Percentiles rank a stretch among this genome's conserved stretches.
phyloP scores from a whole-genome alignment of 1,284 basidiomycete genomes.

The Ganoderma meredithae region DNA sequence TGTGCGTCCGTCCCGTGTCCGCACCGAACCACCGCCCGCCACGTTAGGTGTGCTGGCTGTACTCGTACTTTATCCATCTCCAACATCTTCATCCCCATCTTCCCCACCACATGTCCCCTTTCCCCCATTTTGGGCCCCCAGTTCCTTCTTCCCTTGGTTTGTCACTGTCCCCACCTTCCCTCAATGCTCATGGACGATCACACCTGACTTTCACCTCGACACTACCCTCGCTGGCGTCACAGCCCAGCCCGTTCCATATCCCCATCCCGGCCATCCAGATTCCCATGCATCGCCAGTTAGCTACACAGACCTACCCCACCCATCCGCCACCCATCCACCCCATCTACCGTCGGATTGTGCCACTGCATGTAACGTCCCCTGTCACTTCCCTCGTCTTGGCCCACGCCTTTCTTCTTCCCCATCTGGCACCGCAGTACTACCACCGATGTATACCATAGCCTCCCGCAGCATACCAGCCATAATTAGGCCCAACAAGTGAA shows the following conservation, averaged over 20 bases:
- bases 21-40: not conserved
- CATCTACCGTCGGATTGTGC: slow-evolving; percentile 34
- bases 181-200: slow-evolving; percentile 18
- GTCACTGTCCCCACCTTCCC: slow-evolving; percentile 15
- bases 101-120: slow-evolving; percentile 4
- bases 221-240: slow-evolving; percentile 15
- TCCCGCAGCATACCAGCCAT: slow-evolving; percentile 37
- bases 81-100: slow-evolving; percentile 20
- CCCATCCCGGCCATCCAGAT: slow-evolving; percentile 13
- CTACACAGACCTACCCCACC: slow-evolving; percentile 35
- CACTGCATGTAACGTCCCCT: slow-evolving; percentile 35
- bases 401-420: slow-evolving; percentile 20
- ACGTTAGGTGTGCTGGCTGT: slow-evolving; percentile 7
- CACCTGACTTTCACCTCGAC: slow-evolving; percentile 14
- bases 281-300: slow-evolving; percentile 7
- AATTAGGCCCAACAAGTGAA: slow-evolving; percentile 21
- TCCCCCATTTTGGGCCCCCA: slow-evolving; percentile 2
- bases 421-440: slow-evolving; percentile 34
- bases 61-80: slow-evolving; percentile 20
- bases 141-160: not conserved
- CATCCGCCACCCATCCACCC: not conserved
- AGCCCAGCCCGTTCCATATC: slow-evolving; percentile 1
- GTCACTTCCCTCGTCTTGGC: slow-evolving; percentile 16
- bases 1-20: slow-evolving; percentile 6
- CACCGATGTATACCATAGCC: slow-evolving; percentile 39